A percentile compares a stretch with the other conserved stretches of the same genome.
Evolutionary conservation across 208 protist species (phyloP).

Genomic region (Crithidia bombi): DNA sequence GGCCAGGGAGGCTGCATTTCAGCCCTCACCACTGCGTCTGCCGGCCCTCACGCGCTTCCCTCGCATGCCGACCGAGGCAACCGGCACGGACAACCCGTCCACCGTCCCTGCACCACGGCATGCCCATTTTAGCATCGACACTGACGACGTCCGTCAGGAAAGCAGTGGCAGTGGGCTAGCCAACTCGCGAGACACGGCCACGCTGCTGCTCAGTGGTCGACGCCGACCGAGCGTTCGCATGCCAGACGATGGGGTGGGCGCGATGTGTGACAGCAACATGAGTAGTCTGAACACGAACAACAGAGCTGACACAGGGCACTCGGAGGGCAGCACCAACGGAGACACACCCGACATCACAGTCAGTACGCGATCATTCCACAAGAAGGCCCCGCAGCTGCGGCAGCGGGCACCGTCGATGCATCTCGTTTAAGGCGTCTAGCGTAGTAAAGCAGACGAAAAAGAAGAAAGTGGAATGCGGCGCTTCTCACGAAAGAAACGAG

Average conservation of each 20-base stretch:
- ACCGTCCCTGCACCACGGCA: background rate
- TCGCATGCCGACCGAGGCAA: background rate
- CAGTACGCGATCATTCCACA: background rate
- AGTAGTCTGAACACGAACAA: constrained; percentile 15
- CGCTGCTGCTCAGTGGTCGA: background rate
- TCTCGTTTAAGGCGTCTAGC: background rate
- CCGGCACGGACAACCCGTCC: background rate
- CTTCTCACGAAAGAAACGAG: background rate
- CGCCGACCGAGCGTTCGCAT: background rate
- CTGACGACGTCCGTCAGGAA: constrained; percentile 1
- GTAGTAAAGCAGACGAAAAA: background rate
- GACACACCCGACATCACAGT: background rate
- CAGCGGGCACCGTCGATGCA: constrained; percentile 7
- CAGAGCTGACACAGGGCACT: constrained; percentile 3
- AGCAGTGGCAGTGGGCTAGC: constrained; percentile 2
- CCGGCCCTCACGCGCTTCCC: constrained; percentile 15
- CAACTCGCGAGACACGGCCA: background rate
- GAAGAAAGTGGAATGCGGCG: background rate
- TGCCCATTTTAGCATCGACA: background rate
- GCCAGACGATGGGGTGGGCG: background rate
- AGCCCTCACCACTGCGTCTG: constrained; percentile 3
- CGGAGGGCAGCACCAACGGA: constrained; percentile 2
- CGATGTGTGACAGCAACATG: constrained; percentile 1
- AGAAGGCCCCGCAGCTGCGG: constrained; percentile 7
- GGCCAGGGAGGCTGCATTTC: background rate